These are phyloP conservation scores for Actinidia polygama DNA, from an alignment of 179 eudicot genomes.

Conservation along the genomic window DNA sequence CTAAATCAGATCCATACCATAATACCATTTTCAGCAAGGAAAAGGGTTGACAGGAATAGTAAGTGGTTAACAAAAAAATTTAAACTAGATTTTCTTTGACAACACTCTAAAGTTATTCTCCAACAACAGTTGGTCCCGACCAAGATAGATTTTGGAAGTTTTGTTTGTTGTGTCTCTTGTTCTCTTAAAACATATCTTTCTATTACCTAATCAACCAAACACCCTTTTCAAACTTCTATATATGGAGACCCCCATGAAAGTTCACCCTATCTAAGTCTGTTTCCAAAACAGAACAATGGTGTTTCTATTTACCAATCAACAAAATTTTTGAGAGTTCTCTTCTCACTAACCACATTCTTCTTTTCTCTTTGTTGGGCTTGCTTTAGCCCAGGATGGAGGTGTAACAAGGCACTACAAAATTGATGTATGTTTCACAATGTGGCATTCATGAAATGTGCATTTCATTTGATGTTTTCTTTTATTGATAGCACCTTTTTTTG, in stretches of 20 bases:
- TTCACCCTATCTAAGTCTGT: no score
- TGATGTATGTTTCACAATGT: constrained; percentile 24
- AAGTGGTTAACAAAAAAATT: neutral
- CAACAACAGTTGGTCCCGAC: constrained; percentile 25
- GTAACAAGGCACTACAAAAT: constrained; percentile 45
- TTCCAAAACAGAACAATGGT: constrained; percentile 20
- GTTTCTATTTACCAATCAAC: neutral
- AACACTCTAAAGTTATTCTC: constrained; percentile 44
- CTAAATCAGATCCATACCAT: neutral
- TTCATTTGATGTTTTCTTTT: neutral
- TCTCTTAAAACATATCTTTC: neutral
- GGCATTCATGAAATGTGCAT: neutral
- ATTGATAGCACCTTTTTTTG: neutral
- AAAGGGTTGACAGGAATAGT: neutral
- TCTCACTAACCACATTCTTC: neutral
- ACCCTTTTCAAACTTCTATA: neutral
- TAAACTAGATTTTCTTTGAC: constrained; percentile 33
- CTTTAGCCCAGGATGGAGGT: constrained; percentile 22
- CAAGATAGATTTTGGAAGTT: neutral
- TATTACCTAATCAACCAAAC: constrained; percentile 25
- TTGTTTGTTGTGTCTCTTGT: neutral
- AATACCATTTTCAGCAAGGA: neutral
- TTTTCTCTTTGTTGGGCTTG: constrained; percentile 23
- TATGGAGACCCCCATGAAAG: neutral
- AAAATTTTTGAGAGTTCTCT: neutral